Evolutionary conservation across 768 basidiomycete species (phyloP).

Genomic region (Pluteus cervinus): DNA sequence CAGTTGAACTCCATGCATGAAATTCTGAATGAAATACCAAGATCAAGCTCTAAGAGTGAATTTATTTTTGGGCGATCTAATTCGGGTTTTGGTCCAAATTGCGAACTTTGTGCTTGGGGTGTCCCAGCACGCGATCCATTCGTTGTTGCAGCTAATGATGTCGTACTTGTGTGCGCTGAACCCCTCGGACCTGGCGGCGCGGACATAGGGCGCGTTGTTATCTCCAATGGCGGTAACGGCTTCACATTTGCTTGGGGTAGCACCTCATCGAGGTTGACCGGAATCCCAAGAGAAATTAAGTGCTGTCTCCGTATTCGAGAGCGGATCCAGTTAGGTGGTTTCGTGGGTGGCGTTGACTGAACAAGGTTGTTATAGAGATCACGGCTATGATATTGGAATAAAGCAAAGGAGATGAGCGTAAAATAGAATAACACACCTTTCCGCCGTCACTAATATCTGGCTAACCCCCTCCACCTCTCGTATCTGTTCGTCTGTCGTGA

Average conservation of each 20-base stretch:
- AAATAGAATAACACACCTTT: slow-evolving; percentile 48
- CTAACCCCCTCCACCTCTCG: slow-evolving; percentile 75
- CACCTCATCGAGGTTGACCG: slow-evolving; percentile 93
- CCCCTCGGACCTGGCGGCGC: slow-evolving; percentile 65
- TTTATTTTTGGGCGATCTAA: slow-evolving; percentile 63
- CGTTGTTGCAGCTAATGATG: slow-evolving; percentile 23
- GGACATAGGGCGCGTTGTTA: slow-evolving; percentile 77
- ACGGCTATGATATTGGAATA: slow-evolving; percentile 45
- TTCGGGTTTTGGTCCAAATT: slow-evolving; percentile 73
- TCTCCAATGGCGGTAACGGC: slow-evolving; percentile 72
- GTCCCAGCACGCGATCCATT: slow-evolving; percentile 50
- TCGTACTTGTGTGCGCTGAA: slow-evolving; percentile 20
- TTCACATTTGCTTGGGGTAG: slow-evolving; percentile 61
- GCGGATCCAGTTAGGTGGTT: slow-evolving; percentile 92
- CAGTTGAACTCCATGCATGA: slow-evolving; percentile 1
- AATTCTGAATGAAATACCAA: slow-evolving; percentile 41
- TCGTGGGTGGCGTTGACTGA: slow-evolving; percentile 65
- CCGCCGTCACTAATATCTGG: slow-evolving; percentile 70
- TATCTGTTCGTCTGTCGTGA: slow-evolving; percentile 65
- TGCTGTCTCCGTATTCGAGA: slow-evolving; percentile 89
- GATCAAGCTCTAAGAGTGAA: slow-evolving; percentile 56
- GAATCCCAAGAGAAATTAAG: slow-evolving; percentile 86
- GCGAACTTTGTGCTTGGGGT: slow-evolving; percentile 35
- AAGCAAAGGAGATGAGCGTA: slow-evolving; percentile 8
- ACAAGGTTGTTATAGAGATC: slow-evolving; percentile 69